These are phyloP conservation scores for Jackrogersella minutella DNA, from an alignment of 495 filamentous ascomycete genomes.

Conservation along the genomic window DNA sequence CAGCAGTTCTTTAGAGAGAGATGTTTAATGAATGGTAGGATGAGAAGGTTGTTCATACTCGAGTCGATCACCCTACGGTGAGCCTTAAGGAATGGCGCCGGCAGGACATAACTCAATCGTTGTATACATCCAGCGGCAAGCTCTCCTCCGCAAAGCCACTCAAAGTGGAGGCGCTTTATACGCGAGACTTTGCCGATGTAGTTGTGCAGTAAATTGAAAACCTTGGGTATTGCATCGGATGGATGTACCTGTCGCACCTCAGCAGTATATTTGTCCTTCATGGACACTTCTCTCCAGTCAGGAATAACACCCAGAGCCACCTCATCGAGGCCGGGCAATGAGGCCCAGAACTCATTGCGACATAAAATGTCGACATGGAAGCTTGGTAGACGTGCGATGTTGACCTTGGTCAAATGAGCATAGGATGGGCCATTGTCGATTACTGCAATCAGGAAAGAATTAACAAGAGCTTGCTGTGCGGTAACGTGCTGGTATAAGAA, in stretches of 20 bases:
- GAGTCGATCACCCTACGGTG: slow-evolving; percentile 55
- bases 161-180: slow-evolving; percentile 61
- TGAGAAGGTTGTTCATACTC: slow-evolving; percentile 46
- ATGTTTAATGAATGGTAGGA: slow-evolving; percentile 57
- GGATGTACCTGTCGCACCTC: slow-evolving; percentile 52
- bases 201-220: slow-evolving; percentile 54
- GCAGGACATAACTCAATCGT: slow-evolving; percentile 59
- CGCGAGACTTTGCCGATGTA: slow-evolving; percentile 48
- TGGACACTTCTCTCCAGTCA: slow-evolving; percentile 60
- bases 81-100: slow-evolving; percentile 56
- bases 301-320: slow-evolving; percentile 60
- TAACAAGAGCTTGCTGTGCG: slow-evolving; percentile 65
- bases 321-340: slow-evolving; percentile 52
- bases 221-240: slow-evolving; percentile 49
- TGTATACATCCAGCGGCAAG: slow-evolving; percentile 60
- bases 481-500: slow-evolving; percentile 66
- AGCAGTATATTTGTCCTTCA: slow-evolving; percentile 49
- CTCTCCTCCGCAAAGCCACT: slow-evolving; percentile 66
- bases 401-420: slow-evolving; percentile 53
- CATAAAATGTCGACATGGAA: slow-evolving; percentile 54
- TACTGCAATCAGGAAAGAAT: slow-evolving; percentile 62
- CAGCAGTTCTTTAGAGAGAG: slow-evolving; percentile 67
- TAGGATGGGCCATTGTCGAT: slow-evolving; percentile 57
- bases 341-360: slow-evolving; percentile 60
- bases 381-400: slow-evolving; percentile 61